Evolutionary conservation across 139 green algal genomes (phyloP).

Genomic region (Closterium sp.): DNA sequence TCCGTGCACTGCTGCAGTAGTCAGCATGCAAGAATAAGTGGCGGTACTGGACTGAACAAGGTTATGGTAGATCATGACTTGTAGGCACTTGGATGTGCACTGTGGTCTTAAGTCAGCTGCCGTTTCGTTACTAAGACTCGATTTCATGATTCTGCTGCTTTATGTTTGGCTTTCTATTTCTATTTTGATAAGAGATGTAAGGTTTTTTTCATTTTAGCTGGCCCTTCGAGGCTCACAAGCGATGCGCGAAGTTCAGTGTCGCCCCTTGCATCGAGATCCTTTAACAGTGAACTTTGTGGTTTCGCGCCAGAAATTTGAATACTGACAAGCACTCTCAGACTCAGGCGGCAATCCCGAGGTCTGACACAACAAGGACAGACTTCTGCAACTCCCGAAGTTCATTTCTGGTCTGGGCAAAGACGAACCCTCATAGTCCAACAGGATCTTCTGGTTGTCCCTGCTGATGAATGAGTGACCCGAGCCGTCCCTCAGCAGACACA

Average conservation of each 20-base stretch:
- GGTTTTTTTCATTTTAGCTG: too few species aligned
- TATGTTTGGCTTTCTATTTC: too few species aligned
- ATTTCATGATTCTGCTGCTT: too few species aligned
- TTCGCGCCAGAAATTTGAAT: neutral
- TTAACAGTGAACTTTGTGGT: neutral
- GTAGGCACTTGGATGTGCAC: neutral
- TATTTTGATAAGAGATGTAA: too few species aligned
- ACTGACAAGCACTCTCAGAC: neutral
- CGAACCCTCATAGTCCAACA: neutral
- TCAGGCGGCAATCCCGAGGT: neutral
- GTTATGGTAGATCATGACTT: neutral
- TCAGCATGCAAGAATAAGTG: neutral
- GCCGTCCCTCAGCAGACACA: too few species aligned
- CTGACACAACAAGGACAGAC: neutral
- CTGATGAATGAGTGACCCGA: too few species aligned
- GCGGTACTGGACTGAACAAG: neutral
- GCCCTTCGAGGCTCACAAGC: too few species aligned
- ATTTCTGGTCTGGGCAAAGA: too few species aligned
- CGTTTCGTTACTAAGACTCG: too few species aligned
- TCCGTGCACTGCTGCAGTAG: conserved; percentile 81
- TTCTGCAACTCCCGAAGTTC: too few species aligned
- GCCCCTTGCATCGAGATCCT: neutral
- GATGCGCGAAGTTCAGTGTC: too few species aligned
- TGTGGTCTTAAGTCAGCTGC: too few species aligned
- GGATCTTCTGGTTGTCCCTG: neutral